Base-by-base conservation (phyloP, 768 basidiomycete genomes). In the Tremella fuciformis region DNA sequence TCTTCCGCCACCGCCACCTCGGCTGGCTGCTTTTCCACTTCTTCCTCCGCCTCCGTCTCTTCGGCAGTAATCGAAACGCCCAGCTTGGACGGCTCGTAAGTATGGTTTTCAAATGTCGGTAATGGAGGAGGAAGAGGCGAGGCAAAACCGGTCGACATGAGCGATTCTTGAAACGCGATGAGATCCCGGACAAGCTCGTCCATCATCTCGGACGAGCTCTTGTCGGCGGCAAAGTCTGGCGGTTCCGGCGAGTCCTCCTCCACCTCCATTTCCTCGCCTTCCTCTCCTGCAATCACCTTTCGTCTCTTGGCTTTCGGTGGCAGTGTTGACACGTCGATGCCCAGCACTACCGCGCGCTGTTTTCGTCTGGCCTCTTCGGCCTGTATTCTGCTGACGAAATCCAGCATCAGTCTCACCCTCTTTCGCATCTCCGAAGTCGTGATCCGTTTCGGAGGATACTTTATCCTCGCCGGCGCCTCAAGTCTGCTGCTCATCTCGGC, bases 351-450 rank as follows among this genome's bases (percentile, higher is more conserved):
- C 2, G 70, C 73, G 54, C 76, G 42, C 44, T 74, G 67, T 22
- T 53, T 61, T 25, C 73, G 58, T 54, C 62, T 67, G 15, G 55
- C 64, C 59, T 72, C 74, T 29, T 76, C 77, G 0, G 61, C 49
- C 42, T 76, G 74, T n/a, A 78, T 88, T 57, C 90, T 81, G 25
- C 87, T 88, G n/a, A 96, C 90, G 85, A 89, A 97, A 70, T 96
- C 93, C 18, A 94, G 84, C 49, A 98, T 81, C 42, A 87, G 84
- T 37, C 89, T 82, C 21, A 94, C 89, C 22, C 94, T 85, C 79
- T 96, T 96, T 76, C 91, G 89, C 91, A 98, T 94, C 75, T 97
- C 94, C 18, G 86, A 88, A n/a, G 94, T 87, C 66, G 92, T 96
- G 84, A 86, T 92, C 52, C 94, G 83, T 78, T 93, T 92, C 64